Evolutionary conservation across 257 asterid species (phyloP), one percentile per base, ranked within the genome.

Genomic region (Lantana camara): DNA sequence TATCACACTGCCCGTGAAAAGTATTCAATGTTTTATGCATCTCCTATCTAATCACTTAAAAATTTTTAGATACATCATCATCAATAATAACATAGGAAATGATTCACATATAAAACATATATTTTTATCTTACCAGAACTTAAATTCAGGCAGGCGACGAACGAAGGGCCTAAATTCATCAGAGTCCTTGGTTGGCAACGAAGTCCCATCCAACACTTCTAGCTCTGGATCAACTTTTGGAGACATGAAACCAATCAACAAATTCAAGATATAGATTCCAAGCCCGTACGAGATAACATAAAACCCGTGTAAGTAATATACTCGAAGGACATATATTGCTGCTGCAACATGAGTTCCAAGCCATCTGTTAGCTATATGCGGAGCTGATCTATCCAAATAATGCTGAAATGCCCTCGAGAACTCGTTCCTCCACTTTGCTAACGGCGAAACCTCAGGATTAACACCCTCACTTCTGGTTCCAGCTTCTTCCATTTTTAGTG

Each of bases 81-180:
- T n/a, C n/a, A n/a, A n/a, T n/a, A n/a, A n/a, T n/a, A n/a, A n/a
- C n/a, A n/a, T n/a, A n/a, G 5, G 32, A 52, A 64, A 44, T 17
- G 29, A 22, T 17, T 32, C 55, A 22, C 30, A 40, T 20, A 30
- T 4, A 32, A 14, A 51, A 46, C 29, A 62, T 29, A 68, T 41
- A 68, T 47, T 47, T 40, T 35, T 24, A 55, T 79, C 87, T 74
- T 64, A 85, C 94, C 88, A 85, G 79, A 83, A 81, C 63, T 57
- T 69, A 66, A 86, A 86, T 54, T 83, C 95, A 63, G 90, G 88
- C 44, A 86, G 80, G 57, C 90, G 81, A 45, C 82, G 88, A 42
- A 71, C 62, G 23, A 86, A 86, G 67, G 95, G 88, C 65, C 63
- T 79, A 69, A 72, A 79, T 53, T 86, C 88, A 22, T 78, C 74